These are phyloP conservation scores for Blastomyces silverae DNA, from an alignment of 2,329 filamentous ascomycete species.

Conservation along the genomic window DNA sequence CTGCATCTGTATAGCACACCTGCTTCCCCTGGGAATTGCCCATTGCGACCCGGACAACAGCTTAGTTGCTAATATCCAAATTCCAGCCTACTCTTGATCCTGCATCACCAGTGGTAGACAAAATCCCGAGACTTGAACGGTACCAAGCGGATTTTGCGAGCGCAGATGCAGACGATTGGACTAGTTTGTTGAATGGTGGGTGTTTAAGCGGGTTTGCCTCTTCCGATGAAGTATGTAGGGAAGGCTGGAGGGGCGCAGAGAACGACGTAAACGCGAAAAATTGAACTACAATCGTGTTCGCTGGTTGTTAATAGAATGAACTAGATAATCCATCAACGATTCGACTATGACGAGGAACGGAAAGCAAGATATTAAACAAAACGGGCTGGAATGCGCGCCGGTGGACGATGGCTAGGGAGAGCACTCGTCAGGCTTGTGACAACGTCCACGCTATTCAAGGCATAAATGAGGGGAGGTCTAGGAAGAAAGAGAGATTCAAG, in stretches of 20 bases:
- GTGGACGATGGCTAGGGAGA: background rate
- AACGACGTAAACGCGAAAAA: background rate
- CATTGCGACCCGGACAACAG: conserved; percentile 49
- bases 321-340: background rate
- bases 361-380: background rate
- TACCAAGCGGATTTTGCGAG: background rate
- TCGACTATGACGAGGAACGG: background rate
- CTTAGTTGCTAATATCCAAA: conserved; percentile 15
- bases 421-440: background rate
- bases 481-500: background rate
- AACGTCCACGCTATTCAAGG: background rate
- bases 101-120: conserved; percentile 9
- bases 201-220: background rate
- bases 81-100: background rate
- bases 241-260: background rate
- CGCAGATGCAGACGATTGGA: background rate
- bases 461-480: background rate
- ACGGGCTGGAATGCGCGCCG: background rate
- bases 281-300: background rate
- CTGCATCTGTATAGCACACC: conserved; percentile 86
- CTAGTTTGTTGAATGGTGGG: background rate
- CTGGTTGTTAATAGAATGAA: background rate
- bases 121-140: background rate
- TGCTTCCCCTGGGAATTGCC: conserved; percentile 94
- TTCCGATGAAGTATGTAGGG: background rate